These are phyloP conservation scores for Blastocystis sp. DNA, from an alignment of 352 stramenopile genomes.

Conservation along the genomic window DNA sequence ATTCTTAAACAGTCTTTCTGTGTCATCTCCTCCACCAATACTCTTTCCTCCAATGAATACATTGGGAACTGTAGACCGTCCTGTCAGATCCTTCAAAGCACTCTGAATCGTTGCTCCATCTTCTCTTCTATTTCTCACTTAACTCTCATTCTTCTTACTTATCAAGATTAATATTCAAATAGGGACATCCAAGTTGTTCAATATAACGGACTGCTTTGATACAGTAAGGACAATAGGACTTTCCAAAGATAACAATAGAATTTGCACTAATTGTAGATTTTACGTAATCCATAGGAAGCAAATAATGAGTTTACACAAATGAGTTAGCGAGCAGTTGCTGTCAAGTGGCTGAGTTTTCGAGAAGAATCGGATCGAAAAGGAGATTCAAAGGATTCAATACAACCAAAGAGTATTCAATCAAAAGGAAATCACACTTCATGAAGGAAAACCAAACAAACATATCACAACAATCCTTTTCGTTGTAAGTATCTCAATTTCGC, in stretches of 20 bases:
- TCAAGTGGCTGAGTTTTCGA: neutral
- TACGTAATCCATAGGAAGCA: conserved; percentile 55
- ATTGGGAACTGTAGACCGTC: conserved; percentile 88
- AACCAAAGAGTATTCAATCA: neutral
- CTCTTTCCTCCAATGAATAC: conserved; percentile 90
- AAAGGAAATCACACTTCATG: neutral
- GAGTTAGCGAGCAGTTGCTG: neutral
- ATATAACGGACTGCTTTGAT: conserved; percentile 77
- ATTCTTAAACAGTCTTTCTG: conserved; percentile 74
- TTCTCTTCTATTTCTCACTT: conserved; percentile 58
- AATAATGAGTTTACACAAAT: neutral
- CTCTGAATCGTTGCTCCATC: conserved; percentile 83
- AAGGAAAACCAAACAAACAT: neutral
- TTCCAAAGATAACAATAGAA: conserved; percentile 84
- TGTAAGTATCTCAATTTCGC: conserved; percentile 42
- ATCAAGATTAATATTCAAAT: conserved; percentile 71
- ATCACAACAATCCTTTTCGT: conserved; percentile 24
- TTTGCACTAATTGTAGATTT: conserved; percentile 66
- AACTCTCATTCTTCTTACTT: neutral
- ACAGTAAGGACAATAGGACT: conserved; percentile 84
- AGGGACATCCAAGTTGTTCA: conserved; percentile 70
- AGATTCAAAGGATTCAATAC: neutral
- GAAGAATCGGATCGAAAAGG: too few relatives aligned
- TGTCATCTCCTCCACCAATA: conserved; percentile 87
- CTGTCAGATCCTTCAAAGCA: conserved; percentile 81